These are phyloP conservation scores for Kazachstania bromeliacearum DNA, from an alignment of 805 yeast genomes.

Conservation along the genomic window DNA sequence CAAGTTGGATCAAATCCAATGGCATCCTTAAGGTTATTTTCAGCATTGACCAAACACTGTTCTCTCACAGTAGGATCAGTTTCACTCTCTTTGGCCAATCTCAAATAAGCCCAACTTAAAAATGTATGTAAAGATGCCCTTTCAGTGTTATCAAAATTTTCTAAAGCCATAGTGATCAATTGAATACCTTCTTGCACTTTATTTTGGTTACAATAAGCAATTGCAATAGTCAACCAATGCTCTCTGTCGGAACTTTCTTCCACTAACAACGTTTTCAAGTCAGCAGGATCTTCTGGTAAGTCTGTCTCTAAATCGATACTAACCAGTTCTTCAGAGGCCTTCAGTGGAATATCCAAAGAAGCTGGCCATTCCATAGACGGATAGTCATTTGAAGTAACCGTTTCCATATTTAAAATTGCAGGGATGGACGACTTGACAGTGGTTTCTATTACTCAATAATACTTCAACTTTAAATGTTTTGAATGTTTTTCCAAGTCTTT, in stretches of 20 bases:
- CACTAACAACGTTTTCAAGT: slow-evolving; percentile 65
- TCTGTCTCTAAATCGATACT: slow-evolving; percentile 73
- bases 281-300: slow-evolving; percentile 82
- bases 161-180: slow-evolving; percentile 53
- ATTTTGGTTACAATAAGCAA: slow-evolving; percentile 63
- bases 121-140: slow-evolving; percentile 51
- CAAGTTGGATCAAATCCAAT: slow-evolving; percentile 36
- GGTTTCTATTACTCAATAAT: too few species aligned
- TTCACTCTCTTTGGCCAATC: slow-evolving; percentile 30
- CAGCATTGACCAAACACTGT: slow-evolving; percentile 33
- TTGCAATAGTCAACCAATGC: slow-evolving; percentile 78
- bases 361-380: slow-evolving; percentile 27
- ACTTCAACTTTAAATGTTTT: too few species aligned
- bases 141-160: slow-evolving; percentile 19
- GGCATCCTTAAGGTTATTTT: slow-evolving; percentile 40
- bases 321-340: slow-evolving; percentile 73
- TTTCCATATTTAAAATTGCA: neutral
- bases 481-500: too few species aligned
- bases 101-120: slow-evolving; percentile 64
- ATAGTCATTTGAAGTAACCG: slow-evolving; percentile 9
- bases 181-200: slow-evolving; percentile 52
- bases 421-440: neutral
- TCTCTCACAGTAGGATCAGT: slow-evolving; percentile 21
- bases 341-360: slow-evolving; percentile 53
- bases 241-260: slow-evolving; percentile 69